Percentiles rank a stretch among this genome's conserved stretches.
Conservation (phyloP, 345 rosid genomes). For the Alliaria petiolata region DNA sequence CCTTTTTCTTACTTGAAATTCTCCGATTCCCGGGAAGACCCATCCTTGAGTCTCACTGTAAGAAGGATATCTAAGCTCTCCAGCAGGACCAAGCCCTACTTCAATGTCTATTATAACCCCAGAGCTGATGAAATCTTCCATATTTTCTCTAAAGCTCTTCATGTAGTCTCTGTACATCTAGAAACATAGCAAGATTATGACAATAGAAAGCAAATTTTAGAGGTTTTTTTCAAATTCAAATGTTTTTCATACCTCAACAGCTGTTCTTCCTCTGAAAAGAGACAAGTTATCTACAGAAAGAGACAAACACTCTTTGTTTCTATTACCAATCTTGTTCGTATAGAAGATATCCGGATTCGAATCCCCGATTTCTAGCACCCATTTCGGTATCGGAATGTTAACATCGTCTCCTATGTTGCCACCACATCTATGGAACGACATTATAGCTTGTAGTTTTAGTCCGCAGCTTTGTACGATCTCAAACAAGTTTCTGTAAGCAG, state of each 20-base stretch:
- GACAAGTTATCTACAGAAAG: slow-evolving; percentile 69
- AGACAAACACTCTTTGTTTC: slow-evolving; percentile 64
- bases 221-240: no score
- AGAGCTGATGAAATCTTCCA: slow-evolving; percentile 68
- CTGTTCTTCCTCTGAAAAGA: slow-evolving; percentile 64
- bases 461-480: slow-evolving; percentile 44
- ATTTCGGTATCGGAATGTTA: slow-evolving; percentile 67
- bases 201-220: background rate
- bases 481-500: slow-evolving; percentile 69
- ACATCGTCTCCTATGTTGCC: slow-evolving; percentile 82
- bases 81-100: slow-evolving; percentile 93
- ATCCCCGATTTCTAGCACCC: slow-evolving; percentile 68
- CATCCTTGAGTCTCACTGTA: slow-evolving; percentile 73
- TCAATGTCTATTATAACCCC: slow-evolving; percentile 71
- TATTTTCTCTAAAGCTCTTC: slow-evolving; percentile 75
- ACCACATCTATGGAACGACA: slow-evolving; percentile 91
- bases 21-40: slow-evolving; percentile 87
- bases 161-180: slow-evolving; percentile 78
- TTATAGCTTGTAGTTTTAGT: slow-evolving; percentile 65
- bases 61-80: slow-evolving; percentile 91
- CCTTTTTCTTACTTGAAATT: slow-evolving; percentile 56
- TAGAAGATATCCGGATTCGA: slow-evolving; percentile 72
- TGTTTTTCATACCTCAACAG: slow-evolving; percentile 46
- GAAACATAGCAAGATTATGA: slow-evolving; percentile 9
- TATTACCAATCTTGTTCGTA: slow-evolving; percentile 51